Percentiles rank a stretch among this genome's conserved stretches.
Conservation (phyloP, 176 grass and related monocot genomes). For the Avena eriantha region DNA sequence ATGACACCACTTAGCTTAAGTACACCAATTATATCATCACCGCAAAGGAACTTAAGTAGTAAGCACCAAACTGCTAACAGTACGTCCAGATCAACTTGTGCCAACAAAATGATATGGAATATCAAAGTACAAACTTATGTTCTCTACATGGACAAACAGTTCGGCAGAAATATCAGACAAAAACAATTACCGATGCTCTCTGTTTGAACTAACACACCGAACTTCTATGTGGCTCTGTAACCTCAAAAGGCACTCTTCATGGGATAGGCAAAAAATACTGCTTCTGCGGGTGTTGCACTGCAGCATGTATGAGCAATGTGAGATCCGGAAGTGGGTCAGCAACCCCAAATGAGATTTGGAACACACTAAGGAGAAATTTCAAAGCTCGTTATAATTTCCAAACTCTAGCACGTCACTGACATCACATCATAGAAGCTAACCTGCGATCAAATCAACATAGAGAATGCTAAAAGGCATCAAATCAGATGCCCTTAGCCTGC, state of each 20-base stretch:
- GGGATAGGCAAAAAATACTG: conserved; percentile 5
- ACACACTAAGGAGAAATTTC: neutral
- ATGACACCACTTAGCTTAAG: no score
- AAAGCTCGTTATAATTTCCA: conserved; percentile 1
- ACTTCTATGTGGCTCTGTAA: conserved; percentile 85
- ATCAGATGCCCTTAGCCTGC: conserved; percentile 83
- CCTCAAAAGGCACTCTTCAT: conserved; percentile 91
- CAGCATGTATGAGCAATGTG: neutral
- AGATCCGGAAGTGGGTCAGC: neutral
- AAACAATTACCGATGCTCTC: conserved; percentile 79
- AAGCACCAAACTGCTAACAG: no score
- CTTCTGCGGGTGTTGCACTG: neutral
- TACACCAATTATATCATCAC: no score
- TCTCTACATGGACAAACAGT: neutral
- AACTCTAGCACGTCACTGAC: neutral
- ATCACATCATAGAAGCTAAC: conserved; percentile 2
- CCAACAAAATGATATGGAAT: conserved; percentile 8
- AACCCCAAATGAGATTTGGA: neutral
- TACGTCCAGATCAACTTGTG: no score
- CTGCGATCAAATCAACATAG: neutral
- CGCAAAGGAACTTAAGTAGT: no score
- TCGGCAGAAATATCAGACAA: neutral
- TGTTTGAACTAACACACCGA: conserved; percentile 71
- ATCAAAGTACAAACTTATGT: neutral
- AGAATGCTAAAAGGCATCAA: conserved; percentile 51